These are phyloP conservation scores for Petunia axillaris DNA, from an alignment of 257 asterid genomes.

Conservation along the genomic window DNA sequence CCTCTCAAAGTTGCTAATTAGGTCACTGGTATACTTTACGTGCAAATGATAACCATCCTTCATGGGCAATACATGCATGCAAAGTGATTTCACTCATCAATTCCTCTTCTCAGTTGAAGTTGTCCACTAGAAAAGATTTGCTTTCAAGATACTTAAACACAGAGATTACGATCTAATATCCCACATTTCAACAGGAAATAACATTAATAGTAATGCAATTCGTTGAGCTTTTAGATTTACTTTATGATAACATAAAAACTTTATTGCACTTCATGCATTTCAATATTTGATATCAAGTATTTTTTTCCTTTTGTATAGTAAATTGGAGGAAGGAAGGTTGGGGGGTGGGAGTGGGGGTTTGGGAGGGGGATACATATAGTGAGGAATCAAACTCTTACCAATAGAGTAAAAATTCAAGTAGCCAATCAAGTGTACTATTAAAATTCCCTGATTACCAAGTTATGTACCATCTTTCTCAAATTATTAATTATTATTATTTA, in stretches of 20 bases:
- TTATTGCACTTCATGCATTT: too few species aligned
- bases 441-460: too few species aligned
- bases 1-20: conserved; percentile 20
- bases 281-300: too few species aligned
- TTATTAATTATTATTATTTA: too few species aligned
- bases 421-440: too few species aligned
- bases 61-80: conserved; percentile 20
- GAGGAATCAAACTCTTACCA: too few species aligned
- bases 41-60: conserved; percentile 22
- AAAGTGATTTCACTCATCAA: not conserved
- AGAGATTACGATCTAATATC: not conserved
- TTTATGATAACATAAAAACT: not conserved
- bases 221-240: not conserved
- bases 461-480: too few species aligned
- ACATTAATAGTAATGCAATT: not conserved
- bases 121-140: not conserved
- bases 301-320: too few species aligned
- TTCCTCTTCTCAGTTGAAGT: conserved; percentile 13
- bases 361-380: too few species aligned
- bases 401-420: too few species aligned
- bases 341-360: too few species aligned
- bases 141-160: not conserved
- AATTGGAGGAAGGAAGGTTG: too few species aligned
- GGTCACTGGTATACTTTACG: conserved; percentile 26
- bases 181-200: not conserved